Evolutionary conservation across 2,329 filamentous ascomycete species (phyloP).

Genomic region (Trichophyton mentagrophytes): DNA sequence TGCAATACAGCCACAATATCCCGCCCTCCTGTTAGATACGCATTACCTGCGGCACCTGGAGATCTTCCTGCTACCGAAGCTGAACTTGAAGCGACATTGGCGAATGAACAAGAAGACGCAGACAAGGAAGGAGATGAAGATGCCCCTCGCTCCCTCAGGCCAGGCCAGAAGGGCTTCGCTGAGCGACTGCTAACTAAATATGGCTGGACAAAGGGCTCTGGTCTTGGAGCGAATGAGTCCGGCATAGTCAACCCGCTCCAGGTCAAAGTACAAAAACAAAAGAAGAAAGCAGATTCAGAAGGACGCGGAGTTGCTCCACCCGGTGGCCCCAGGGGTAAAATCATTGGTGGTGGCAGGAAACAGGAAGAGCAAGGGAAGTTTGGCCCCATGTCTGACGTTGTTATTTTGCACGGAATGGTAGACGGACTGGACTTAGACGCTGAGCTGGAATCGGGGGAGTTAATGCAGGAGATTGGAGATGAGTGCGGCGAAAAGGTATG

Average conservation of each 20-base stretch:
- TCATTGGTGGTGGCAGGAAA: slow-evolving; percentile 61
- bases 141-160: slow-evolving; percentile 48
- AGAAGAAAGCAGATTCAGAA: slow-evolving; percentile 64
- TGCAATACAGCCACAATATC: slow-evolving; percentile 52
- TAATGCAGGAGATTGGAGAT: slow-evolving; percentile 91
- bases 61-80: slow-evolving; percentile 43
- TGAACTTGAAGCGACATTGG: slow-evolving; percentile 37
- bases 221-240: slow-evolving; percentile 66
- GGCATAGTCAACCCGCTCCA: slow-evolving; percentile 77
- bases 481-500: slow-evolving; percentile 69
- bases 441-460: slow-evolving; percentile 55
- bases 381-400: slow-evolving; percentile 65
- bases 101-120: slow-evolving; percentile 23
- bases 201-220: slow-evolving; percentile 79
- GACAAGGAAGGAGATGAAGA: slow-evolving; percentile 25
- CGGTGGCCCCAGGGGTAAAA: slow-evolving; percentile 55
- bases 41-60: slow-evolving; percentile 38
- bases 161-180: slow-evolving; percentile 74
- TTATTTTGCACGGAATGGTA: slow-evolving; percentile 74
- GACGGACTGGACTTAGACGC: slow-evolving; percentile 66
- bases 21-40: slow-evolving; percentile 65
- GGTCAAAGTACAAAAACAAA: slow-evolving; percentile 74
- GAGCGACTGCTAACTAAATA: slow-evolving; percentile 84
- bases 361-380: slow-evolving; percentile 44
- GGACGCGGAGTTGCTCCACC: slow-evolving; percentile 65